Evolutionary conservation across 208 protist genomes (phyloP), one percentile per base, ranked within the genome.

Genomic region (Trypanosomatidae sp.): DNA sequence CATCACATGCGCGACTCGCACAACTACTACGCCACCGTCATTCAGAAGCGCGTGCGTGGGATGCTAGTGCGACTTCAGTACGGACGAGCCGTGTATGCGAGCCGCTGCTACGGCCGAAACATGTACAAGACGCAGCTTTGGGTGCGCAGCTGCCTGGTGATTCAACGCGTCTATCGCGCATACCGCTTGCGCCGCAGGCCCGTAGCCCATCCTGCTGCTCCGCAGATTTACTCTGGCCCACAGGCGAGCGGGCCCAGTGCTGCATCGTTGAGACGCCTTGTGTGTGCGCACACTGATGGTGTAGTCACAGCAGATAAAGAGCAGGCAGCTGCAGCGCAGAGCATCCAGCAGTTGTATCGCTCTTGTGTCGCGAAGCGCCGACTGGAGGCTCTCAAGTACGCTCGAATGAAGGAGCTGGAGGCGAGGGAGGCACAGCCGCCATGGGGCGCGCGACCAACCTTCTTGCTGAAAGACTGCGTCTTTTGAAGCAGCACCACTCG

Each of bases 1-100:
- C 91, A 90, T 59, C 88, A 95, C 68, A 79, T 91, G 36, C 80
- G 72, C 25, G 78, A 82, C 58, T 93, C 88, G 4, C 77, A 85
- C 3, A 77, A 87, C 47, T 90, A 92, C 77, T 92, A 87, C 73
- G 91, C 88, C n/a, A 91, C 83, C 36, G 41, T 91, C 17, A 95
- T 95, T 69, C 91, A 95, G 66, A 92, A 87, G 66, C 73, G 65
- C 6, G 85, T 91, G 69, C 86, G 91, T 43, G 88, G 91, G 30
- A 90, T 86, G 86, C 70, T 90, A 30, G 80, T 82, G 52, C 86
- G 91, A 8, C 79, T 66, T 4, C 58, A 68, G 50, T 91, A 91
- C 62, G 88, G 91, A 1, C 53, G 36, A 33, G 79, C 59, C 4
- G 88, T 93, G 59, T 70, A 85, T 69, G 82, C 81, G 55, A 76